Conservation (phyloP, 768 basidiomycete species). For the Vishniacozyma victoriae region DNA sequence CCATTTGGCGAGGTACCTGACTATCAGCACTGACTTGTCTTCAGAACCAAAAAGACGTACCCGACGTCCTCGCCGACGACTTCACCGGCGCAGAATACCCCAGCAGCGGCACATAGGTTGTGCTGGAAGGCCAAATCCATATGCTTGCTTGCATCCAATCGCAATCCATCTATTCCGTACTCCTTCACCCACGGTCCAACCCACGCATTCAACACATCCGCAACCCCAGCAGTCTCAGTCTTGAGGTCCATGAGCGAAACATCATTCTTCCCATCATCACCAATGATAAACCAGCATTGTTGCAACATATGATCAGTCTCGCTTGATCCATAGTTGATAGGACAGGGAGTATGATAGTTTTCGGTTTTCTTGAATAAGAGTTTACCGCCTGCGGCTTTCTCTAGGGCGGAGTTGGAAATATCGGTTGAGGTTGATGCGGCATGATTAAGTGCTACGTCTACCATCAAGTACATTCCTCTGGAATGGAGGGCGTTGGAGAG, state of each 20-base stretch:
- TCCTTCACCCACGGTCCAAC: conserved; percentile 21
- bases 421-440: conserved; percentile 14
- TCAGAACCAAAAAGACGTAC: background rate
- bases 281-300: conserved; percentile 27
- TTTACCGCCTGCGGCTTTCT: conserved; percentile 11
- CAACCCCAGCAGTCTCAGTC: conserved; percentile 20
- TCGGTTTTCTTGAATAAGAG: conserved; percentile 27
- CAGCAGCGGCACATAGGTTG: conserved; percentile 22
- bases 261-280: conserved; percentile 5
- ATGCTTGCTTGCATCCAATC: conserved; percentile 36
- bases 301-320: conserved; percentile 23
- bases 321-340: conserved; percentile 25
- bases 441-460: conserved; percentile 38
- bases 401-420: conserved; percentile 18
- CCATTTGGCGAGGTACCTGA: conserved; percentile 19
- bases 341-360: conserved; percentile 28
- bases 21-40: background rate
- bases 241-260: conserved; percentile 31
- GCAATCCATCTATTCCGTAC: conserved; percentile 33
- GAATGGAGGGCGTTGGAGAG: conserved; percentile 38
- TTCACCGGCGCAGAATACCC: conserved; percentile 35
- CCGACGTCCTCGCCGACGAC: conserved; percentile 16
- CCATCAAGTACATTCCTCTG: conserved; percentile 47
- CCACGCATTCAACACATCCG: conserved; percentile 18
- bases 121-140: conserved; percentile 26